These are phyloP conservation scores for Mycena alexandri DNA, from an alignment of 768 basidiomycete species.

Conservation along the genomic window DNA sequence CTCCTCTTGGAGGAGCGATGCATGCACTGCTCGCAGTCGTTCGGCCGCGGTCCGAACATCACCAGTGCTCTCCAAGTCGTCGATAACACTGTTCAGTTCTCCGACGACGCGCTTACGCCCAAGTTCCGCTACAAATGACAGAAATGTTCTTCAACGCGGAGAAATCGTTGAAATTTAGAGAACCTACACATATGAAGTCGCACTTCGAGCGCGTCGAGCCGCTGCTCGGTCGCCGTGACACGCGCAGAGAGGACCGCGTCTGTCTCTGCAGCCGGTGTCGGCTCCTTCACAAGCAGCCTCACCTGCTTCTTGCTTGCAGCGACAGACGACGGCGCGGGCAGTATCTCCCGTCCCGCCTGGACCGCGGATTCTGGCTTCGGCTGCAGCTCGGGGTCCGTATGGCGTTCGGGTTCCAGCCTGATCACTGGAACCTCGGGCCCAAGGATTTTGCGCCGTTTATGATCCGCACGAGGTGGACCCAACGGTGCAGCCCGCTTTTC, in stretches of 20 bases:
- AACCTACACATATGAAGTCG: constrained; percentile 10
- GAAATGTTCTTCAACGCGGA: not conserved
- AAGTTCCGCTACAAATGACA: constrained; percentile 6
- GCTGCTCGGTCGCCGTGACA: constrained; percentile 19
- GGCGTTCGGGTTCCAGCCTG: not conserved
- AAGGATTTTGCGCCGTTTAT: constrained; percentile 22
- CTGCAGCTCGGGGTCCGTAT: not conserved
- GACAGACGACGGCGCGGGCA: not conserved
- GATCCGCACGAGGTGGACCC: constrained; percentile 14
- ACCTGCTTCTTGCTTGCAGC: not conserved
- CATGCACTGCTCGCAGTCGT: constrained; percentile 18
- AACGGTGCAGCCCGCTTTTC: constrained; percentile 6
- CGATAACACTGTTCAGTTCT: constrained; percentile 12
- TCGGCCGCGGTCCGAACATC: constrained; percentile 8
- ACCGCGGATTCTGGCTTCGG: not conserved
- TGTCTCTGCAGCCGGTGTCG: no score
- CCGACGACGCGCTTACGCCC: constrained; percentile 3
- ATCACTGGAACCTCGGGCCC: not conserved
- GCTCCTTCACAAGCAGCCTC: not conserved
- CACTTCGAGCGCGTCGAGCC: constrained; percentile 25
- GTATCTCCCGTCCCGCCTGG: constrained; percentile 13
- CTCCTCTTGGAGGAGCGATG: constrained; percentile 20
- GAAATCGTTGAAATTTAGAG: not conserved
- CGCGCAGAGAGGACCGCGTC: constrained; percentile 4
- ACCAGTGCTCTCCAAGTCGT: constrained; percentile 10